Conservation (phyloP, 345 rosid genomes). For the Sisymbrium altissimum region DNA sequence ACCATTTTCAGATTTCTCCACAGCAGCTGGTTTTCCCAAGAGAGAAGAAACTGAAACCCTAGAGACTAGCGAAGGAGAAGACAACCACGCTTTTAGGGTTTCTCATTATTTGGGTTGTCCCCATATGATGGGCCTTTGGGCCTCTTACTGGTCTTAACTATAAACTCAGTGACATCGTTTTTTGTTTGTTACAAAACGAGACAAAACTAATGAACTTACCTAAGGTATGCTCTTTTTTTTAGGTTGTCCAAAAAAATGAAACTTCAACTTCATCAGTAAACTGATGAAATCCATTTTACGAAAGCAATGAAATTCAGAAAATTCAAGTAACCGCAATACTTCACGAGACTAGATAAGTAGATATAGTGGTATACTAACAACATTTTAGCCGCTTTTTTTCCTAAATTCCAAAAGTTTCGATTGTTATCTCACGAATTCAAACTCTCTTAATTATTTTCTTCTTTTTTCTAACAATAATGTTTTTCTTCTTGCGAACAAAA, state of each 20-base stretch:
- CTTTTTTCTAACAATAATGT: too few species aligned
- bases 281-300: too few species aligned
- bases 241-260: too few species aligned
- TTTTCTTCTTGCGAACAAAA: background rate
- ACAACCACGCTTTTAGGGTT: background rate
- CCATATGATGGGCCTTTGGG: conserved; percentile 8
- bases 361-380: too few species aligned
- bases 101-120: background rate
- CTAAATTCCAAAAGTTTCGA: too few species aligned
- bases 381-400: background rate
- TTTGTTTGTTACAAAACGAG: background rate
- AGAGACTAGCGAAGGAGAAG: background rate
- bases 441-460: too few species aligned
- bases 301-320: too few species aligned
- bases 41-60: background rate
- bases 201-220: too few species aligned
- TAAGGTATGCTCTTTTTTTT: background rate
- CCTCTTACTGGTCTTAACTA: background rate
- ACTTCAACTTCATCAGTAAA: background rate
- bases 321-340: too few species aligned
- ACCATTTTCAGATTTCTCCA: conserved; percentile 6
- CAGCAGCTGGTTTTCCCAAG: background rate
- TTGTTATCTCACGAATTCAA: too few species aligned
- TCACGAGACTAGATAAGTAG: too few species aligned
- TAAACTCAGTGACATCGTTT: background rate